Percentiles rank a stretch among this genome's conserved stretches.
These are phyloP conservation scores for Pythium volutum DNA, from an alignment of 352 stramenopile species.

Conservation along the genomic window DNA sequence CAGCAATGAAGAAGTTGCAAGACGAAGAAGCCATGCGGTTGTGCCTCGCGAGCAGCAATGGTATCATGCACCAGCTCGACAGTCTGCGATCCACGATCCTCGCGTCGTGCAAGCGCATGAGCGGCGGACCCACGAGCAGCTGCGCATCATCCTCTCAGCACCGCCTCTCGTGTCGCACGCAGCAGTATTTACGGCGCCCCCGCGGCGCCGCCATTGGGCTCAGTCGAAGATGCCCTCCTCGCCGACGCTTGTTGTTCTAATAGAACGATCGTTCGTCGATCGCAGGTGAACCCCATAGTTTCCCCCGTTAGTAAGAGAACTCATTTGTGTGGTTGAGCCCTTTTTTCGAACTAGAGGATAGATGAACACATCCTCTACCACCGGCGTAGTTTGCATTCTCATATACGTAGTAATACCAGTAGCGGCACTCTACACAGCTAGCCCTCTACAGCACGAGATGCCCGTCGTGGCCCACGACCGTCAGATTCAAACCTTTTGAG, in stretches of 20 bases:
- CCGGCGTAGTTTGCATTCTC: too few species aligned
- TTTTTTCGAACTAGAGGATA: too few species aligned
- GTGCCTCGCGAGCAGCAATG: neutral
- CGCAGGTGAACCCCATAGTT: too few species aligned
- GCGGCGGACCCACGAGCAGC: neutral
- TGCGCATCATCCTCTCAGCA: neutral
- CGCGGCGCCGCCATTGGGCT: neutral
- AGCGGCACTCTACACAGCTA: too few species aligned
- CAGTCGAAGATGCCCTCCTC: constrained; percentile 18
- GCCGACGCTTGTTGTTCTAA: constrained; percentile 21
- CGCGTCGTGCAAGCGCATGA: constrained; percentile 12
- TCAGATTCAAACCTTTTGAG: too few species aligned
- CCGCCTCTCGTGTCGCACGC: constrained; percentile 5
- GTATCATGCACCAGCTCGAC: constrained; percentile 14
- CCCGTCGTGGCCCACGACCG: too few species aligned
- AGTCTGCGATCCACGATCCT: constrained; percentile 11
- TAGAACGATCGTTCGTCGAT: neutral
- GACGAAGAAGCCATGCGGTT: neutral
- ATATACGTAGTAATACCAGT: too few species aligned
- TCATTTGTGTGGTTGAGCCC: too few species aligned
- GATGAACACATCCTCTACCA: too few species aligned
- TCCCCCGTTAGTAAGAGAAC: too few species aligned
- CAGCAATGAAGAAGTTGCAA: neutral
- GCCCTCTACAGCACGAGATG: too few species aligned
- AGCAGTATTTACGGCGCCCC: constrained; percentile 14